Evolutionary conservation across 495 filamentous ascomycete species (phyloP).

Genomic region (Neurospora sp.): DNA sequence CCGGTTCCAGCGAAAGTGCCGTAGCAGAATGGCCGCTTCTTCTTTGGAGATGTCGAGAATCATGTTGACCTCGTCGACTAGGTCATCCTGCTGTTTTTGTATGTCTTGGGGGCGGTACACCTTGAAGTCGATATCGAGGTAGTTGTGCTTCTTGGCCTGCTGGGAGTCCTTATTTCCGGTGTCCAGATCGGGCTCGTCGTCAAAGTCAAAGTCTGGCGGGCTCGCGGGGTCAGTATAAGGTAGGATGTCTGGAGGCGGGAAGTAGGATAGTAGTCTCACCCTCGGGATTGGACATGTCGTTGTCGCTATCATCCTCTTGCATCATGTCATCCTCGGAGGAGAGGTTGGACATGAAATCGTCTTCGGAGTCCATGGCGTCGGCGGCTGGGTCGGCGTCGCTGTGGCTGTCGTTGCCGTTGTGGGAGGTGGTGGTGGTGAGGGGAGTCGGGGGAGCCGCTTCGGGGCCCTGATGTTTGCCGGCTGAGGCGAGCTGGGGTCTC

Average conservation of each 20-base stretch:
- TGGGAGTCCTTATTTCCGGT: slow-evolving; percentile 67
- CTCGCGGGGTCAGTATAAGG: background rate
- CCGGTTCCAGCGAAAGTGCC: slow-evolving; percentile 88
- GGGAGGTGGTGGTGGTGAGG: slow-evolving; percentile 14
- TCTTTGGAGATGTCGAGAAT: slow-evolving; percentile 82
- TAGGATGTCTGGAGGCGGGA: background rate
- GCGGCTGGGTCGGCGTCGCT: slow-evolving; percentile 21
- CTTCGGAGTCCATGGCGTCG: slow-evolving; percentile 86
- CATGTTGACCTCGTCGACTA: slow-evolving; percentile 79
- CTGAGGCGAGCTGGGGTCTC: slow-evolving; percentile 39
- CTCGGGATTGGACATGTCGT: slow-evolving; percentile 60
- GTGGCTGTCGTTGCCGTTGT: slow-evolving; percentile 17
- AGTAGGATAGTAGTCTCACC: slow-evolving; percentile 40
- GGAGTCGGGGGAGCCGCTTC: slow-evolving; percentile 34
- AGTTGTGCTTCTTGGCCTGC: slow-evolving; percentile 58
- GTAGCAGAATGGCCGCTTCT: slow-evolving; percentile 77
- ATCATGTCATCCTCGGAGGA: slow-evolving; percentile 72
- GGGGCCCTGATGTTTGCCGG: slow-evolving; percentile 19
- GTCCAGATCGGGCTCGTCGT: slow-evolving; percentile 62
- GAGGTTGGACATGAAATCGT: slow-evolving; percentile 82
- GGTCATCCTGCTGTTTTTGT: slow-evolving; percentile 66
- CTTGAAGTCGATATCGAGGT: slow-evolving; percentile 68
- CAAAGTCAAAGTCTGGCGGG: slow-evolving; percentile 52
- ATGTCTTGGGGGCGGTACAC: slow-evolving; percentile 74
- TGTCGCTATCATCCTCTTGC: slow-evolving; percentile 59